Evolutionary conservation across 2,329 filamentous ascomycete species (phyloP).

Genomic region (Fusarium tanahbumbuense): DNA sequence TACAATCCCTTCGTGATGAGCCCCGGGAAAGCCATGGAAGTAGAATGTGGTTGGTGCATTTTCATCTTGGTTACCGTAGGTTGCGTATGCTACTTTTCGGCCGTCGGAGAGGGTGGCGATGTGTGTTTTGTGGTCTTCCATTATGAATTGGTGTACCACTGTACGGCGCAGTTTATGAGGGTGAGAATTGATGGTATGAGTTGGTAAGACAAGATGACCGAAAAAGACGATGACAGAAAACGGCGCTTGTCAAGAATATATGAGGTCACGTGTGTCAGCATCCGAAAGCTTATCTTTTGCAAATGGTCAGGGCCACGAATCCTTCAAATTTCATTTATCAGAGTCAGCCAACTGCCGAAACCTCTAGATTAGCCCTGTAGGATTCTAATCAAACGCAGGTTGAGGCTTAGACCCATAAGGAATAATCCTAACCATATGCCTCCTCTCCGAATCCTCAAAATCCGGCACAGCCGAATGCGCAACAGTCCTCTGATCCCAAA

Average conservation of each 20-base stretch:
- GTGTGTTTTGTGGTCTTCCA: slow-evolving; percentile 11
- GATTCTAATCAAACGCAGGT: slow-evolving; percentile 7
- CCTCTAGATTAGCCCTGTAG: background rate
- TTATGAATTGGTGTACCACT: background rate
- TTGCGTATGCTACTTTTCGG: slow-evolving; percentile 20
- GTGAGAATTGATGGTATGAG: background rate
- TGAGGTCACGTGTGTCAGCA: background rate
- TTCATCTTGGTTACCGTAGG: slow-evolving; percentile 15
- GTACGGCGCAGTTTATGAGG: background rate
- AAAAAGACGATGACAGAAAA: too few relatives aligned
- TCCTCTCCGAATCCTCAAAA: slow-evolving; percentile 46
- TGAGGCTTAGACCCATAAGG: slow-evolving; percentile 46
- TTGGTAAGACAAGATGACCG: background rate
- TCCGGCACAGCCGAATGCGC: slow-evolving; percentile 48
- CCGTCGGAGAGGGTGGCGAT: slow-evolving; percentile 19
- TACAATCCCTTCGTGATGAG: slow-evolving; percentile 27
- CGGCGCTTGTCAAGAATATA: background rate
- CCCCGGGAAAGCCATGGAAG: slow-evolving; percentile 30
- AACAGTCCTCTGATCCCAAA: slow-evolving; percentile 47
- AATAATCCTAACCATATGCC: slow-evolving; percentile 49
- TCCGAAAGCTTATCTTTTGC: background rate
- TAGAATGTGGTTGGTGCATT: slow-evolving; percentile 21
- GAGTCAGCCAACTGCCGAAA: background rate
- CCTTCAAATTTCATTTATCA: background rate
- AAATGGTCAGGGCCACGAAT: background rate